phyloP scores from a whole-genome alignment of 345 rosid species.

The Eucalyptus polybractea region DNA sequence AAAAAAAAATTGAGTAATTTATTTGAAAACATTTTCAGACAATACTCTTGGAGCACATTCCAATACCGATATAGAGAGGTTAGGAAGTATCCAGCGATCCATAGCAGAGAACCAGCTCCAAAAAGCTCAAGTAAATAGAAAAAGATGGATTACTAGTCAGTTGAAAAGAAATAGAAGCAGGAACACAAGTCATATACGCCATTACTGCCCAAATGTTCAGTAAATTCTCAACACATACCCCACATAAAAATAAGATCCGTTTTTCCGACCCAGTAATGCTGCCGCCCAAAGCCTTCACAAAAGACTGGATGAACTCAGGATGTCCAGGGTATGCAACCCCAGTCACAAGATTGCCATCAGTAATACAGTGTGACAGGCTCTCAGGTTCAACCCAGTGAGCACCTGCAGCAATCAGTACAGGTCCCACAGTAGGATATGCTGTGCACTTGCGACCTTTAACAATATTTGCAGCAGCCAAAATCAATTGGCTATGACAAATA shows the following conservation, averaged over 20 bases:
- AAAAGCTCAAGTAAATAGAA: no score
- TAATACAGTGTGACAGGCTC: conserved; percentile 19
- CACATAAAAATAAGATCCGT: conserved; percentile 79
- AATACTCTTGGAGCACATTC: no score
- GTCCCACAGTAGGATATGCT: conserved; percentile 38
- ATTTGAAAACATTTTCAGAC: no score
- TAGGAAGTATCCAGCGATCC: no score
- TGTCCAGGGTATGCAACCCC: conserved; percentile 56
- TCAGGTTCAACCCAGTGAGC: conserved; percentile 59
- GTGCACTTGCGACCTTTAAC: conserved; percentile 59
- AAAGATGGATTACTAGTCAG: no score
- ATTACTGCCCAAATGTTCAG: no score
- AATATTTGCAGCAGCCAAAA: conserved; percentile 55
- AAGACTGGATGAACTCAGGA: conserved; percentile 49
- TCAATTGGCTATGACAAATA: conserved; percentile 76
- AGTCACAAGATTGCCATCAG: conserved; percentile 65
- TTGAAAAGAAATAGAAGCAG: no score
- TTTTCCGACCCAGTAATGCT: conserved; percentile 29
- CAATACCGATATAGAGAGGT: no score
- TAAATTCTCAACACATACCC: no score
- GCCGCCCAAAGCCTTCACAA: conserved; percentile 67
- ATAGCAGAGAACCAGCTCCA: no score
- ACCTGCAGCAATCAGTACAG: conserved; percentile 43
- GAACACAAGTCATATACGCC: no score
- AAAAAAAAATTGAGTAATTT: no score